phyloP scores from a whole-genome alignment of 225 moss, liverwort and hornwort species.

The Asterella californica region DNA sequence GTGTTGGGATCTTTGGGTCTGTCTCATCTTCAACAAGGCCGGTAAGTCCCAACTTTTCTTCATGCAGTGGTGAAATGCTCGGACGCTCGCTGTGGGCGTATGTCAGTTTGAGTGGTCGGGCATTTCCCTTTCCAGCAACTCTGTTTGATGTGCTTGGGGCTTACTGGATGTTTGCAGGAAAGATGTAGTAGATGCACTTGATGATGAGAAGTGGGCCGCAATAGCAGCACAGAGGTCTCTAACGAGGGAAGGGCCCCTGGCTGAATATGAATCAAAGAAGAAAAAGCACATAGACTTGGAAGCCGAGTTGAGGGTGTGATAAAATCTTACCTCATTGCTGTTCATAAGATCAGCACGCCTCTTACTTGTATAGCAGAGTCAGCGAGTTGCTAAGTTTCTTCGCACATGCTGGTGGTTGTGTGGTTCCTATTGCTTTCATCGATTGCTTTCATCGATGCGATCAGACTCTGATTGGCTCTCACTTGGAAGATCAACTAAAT shows the following conservation, averaged over 20 bases:
- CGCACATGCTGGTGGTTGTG: not conserved
- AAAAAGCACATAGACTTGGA: constrained; percentile 77
- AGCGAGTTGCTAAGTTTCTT: too few species aligned
- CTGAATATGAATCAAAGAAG: constrained; percentile 49
- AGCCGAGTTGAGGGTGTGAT: constrained; percentile 69
- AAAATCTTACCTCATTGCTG: not conserved
- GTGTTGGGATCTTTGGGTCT: constrained; percentile 72
- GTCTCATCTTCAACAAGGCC: constrained; percentile 82
- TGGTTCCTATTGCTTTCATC: not conserved
- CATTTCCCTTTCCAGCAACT: too few species aligned
- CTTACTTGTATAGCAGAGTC: not conserved
- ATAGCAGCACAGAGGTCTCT: constrained; percentile 67
- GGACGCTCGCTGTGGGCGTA: too few species aligned
- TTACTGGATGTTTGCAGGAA: constrained; percentile 43
- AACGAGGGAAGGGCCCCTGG: constrained; percentile 71
- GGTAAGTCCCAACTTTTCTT: constrained; percentile 37
- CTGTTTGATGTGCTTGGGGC: not conserved
- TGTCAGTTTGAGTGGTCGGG: too few species aligned
- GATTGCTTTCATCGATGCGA: too few species aligned
- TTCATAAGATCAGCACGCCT: too few species aligned
- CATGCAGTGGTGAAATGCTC: not conserved
- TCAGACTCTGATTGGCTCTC: too few species aligned
- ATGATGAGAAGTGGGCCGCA: constrained; percentile 82
- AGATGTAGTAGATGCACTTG: constrained; percentile 71
- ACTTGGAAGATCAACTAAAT: too few species aligned